phyloP scores from a whole-genome alignment of 2,329 filamentous ascomycete species.

The Myriangium duriaei region DNA sequence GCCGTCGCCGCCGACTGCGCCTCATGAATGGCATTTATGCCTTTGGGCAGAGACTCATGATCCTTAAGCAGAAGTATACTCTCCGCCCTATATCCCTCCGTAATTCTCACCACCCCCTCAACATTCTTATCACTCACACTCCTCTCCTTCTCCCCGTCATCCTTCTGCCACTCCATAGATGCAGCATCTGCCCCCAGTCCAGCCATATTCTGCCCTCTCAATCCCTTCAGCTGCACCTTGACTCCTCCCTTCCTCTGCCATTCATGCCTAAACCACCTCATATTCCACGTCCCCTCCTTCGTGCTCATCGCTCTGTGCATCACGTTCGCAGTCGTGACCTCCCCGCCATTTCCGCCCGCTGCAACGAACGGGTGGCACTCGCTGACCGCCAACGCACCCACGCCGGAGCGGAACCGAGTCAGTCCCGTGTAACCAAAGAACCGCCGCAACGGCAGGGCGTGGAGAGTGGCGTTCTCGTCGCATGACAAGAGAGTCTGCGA shows the following conservation, averaged over 20 bases:
- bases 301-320: conserved; percentile 37
- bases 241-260: conserved; percentile 28
- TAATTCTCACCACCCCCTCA: conserved; percentile 23
- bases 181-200: conserved; percentile 16
- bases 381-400: conserved; percentile 34
- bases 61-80: conserved; percentile 15
- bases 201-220: conserved; percentile 21
- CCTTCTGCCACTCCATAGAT: not conserved
- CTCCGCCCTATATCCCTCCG: conserved; percentile 30
- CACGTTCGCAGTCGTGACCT: conserved; percentile 39
- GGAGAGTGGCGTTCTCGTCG: conserved; percentile 42
- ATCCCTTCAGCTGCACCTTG: not conserved
- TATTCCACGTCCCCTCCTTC: conserved; percentile 40
- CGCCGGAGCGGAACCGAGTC: conserved; percentile 24
- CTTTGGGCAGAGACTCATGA: conserved; percentile 14
- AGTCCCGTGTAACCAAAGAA: conserved; percentile 36
- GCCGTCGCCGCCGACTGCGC: conserved; percentile 31
- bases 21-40: conserved; percentile 32
- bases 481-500: conserved; percentile 41
- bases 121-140: conserved; percentile 2
- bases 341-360: conserved; percentile 40
- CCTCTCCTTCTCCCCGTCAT: not conserved
- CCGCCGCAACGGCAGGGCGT: conserved; percentile 37
- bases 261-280: conserved; percentile 46
- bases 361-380: conserved; percentile 43